These are phyloP conservation scores for Nothopassalora personata DNA, from an alignment of 2,329 filamentous ascomycete genomes.

Conservation along the genomic window DNA sequence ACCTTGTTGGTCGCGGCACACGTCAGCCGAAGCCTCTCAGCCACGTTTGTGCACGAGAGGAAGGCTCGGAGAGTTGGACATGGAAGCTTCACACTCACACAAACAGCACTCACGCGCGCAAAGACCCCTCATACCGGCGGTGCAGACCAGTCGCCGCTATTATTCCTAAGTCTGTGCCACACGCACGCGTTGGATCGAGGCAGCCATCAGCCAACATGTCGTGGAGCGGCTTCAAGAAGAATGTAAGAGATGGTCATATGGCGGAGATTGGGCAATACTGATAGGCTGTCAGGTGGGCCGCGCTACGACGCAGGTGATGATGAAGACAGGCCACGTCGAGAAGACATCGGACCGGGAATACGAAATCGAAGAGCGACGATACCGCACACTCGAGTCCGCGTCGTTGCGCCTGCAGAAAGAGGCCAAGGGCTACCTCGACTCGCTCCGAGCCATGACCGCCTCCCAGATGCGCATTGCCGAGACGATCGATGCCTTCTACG, in stretches of 20 bases:
- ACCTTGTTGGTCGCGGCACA: not conserved
- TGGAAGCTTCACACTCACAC: not conserved
- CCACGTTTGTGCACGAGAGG: not conserved
- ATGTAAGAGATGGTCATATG: constrained; percentile 17
- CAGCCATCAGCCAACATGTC: constrained; percentile 51
- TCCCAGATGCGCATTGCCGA: constrained; percentile 99
- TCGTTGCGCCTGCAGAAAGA: constrained; percentile 91
- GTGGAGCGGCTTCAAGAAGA: constrained; percentile 46
- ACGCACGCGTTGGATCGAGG: constrained; percentile 1
- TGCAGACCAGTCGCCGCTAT: not conserved
- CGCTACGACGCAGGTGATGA: constrained; percentile 99
- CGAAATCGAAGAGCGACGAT: constrained; percentile 87
- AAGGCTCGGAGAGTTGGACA: too few species aligned
- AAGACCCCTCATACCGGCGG: not conserved
- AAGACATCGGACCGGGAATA: constrained; percentile 98
- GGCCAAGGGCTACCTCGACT: constrained; percentile 96
- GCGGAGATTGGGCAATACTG: constrained; percentile 52
- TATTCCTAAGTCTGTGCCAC: not conserved
- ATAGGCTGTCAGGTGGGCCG: constrained; percentile 93
- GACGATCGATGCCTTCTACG: constrained; percentile 98
- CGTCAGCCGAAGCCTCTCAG: not conserved
- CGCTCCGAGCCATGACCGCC: constrained; percentile 94
- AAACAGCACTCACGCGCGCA: not conserved
- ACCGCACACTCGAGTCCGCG: constrained; percentile 94
- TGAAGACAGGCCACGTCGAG: constrained; percentile 99